Evolutionary conservation across 345 rosid species (phyloP).

Genomic region (Dovyalis caffra): DNA sequence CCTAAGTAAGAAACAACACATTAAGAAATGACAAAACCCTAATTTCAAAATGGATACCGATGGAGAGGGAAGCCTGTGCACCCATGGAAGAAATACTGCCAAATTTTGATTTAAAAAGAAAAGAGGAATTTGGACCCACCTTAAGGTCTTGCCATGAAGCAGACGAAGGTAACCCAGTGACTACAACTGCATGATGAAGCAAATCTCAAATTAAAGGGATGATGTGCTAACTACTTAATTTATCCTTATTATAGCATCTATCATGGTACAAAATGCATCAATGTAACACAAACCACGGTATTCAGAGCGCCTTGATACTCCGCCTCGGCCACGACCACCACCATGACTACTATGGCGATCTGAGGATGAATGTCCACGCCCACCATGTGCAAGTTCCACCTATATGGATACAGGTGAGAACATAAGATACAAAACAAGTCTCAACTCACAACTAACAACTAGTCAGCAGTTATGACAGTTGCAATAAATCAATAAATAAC

Average conservation of each 20-base stretch:
- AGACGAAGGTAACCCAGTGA: slow-evolving; percentile 88
- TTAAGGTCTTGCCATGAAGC: slow-evolving; percentile 99
- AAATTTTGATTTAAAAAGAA: background rate
- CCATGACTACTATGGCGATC: slow-evolving; percentile 70
- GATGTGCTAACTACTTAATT: background rate
- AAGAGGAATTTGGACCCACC: slow-evolving; percentile 33
- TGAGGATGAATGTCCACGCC: slow-evolving; percentile 77
- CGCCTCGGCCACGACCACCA: slow-evolving; percentile 44
- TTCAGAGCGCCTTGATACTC: slow-evolving; percentile 88
- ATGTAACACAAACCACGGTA: slow-evolving; percentile 61
- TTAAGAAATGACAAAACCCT: background rate
- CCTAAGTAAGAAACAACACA: background rate
- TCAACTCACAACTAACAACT: background rate
- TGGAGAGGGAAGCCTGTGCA: background rate
- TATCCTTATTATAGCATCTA: background rate
- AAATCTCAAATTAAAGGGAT: background rate
- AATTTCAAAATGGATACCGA: background rate
- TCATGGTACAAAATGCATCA: background rate
- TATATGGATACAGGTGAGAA: slow-evolving; percentile 12
- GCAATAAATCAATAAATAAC: background rate
- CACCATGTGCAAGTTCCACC: slow-evolving; percentile 99
- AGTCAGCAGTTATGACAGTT: background rate
- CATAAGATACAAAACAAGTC: background rate
- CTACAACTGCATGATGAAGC: slow-evolving; percentile 51
- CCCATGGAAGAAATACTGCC: background rate